Percentiles rank a stretch among this genome's conserved stretches.
These are phyloP conservation scores for Alternaria solani DNA, from an alignment of 2,329 filamentous ascomycete species.

Conservation along the genomic window DNA sequence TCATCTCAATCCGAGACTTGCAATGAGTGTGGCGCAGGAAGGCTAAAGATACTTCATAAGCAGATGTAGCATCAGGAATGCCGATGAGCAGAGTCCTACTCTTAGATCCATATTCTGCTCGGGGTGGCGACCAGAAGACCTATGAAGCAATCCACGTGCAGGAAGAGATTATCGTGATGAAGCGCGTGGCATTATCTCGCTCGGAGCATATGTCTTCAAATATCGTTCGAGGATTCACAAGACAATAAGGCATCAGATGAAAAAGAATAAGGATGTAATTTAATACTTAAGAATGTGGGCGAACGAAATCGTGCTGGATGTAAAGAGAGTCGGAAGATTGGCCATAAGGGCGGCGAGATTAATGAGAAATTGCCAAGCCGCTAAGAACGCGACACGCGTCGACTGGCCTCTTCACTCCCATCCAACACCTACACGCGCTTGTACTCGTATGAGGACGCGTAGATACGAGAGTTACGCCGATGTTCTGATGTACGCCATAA, in stretches of 20 bases:
- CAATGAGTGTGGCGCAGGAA: background rate
- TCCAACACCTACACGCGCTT: background rate
- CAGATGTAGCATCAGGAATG: background rate
- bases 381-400: background rate
- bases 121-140: background rate
- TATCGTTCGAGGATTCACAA: background rate
- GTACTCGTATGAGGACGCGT: background rate
- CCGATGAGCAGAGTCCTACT: background rate
- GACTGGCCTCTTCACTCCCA: background rate
- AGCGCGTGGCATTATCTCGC: background rate
- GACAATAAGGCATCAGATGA: no score
- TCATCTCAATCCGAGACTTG: background rate
- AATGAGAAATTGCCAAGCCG: background rate
- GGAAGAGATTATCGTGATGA: background rate
- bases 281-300: no score
- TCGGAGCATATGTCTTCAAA: background rate
- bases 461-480: background rate
- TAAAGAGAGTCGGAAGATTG: background rate
- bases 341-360: background rate
- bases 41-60: background rate
- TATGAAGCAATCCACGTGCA: background rate
- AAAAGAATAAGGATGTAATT: background rate
- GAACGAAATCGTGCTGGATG: background rate
- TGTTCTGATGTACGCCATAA: background rate
- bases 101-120: background rate